A percentile compares a stretch with the other conserved stretches of the same genome.
Conservation (phyloP, 140 eudicot genomes). For the Artemisia princeps region DNA sequence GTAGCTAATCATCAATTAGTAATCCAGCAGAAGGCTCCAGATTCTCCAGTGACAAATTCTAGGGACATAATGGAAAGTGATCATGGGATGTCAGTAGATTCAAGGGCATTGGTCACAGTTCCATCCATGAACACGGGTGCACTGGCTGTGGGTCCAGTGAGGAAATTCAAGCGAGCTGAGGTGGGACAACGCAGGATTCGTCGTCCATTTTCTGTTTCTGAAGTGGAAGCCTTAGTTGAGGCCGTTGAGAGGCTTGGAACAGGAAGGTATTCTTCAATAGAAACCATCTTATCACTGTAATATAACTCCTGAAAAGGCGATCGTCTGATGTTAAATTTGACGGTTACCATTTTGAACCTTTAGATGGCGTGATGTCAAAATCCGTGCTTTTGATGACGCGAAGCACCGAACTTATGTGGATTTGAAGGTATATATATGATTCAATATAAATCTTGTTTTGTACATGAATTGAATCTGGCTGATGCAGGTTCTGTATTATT, state of each 20-base stretch:
- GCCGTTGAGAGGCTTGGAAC: conserved; percentile 98
- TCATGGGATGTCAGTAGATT: conserved; percentile 46
- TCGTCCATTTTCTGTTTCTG: conserved; percentile 84
- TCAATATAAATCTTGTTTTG: conserved; percentile 3
- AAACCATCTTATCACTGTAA: not conserved
- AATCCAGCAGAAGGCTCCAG: conserved; percentile 31
- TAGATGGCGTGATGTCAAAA: conserved; percentile 98
- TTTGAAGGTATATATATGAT: conserved; percentile 61
- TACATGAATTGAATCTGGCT: conserved; percentile 7
- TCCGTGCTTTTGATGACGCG: conserved; percentile 83
- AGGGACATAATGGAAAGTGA: conserved; percentile 52
- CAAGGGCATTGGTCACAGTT: conserved; percentile 60
- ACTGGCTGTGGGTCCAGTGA: conserved; percentile 42
- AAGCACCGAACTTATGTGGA: conserved; percentile 94
- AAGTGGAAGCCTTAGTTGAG: conserved; percentile 89
- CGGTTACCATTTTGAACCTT: conserved; percentile 10
- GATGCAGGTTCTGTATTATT: not conserved
- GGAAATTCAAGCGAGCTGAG: conserved; percentile 59
- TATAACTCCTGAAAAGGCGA: no score
- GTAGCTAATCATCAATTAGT: conserved; percentile 24
- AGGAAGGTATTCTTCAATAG: conserved; percentile 58
- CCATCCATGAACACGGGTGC: conserved; percentile 41
- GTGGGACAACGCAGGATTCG: conserved; percentile 85
- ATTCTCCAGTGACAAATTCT: conserved; percentile 25
- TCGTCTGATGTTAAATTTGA: not conserved